These are phyloP conservation scores for Cordyceps farinosa DNA, from an alignment of 2,329 filamentous ascomycete genomes.

Conservation along the genomic window DNA sequence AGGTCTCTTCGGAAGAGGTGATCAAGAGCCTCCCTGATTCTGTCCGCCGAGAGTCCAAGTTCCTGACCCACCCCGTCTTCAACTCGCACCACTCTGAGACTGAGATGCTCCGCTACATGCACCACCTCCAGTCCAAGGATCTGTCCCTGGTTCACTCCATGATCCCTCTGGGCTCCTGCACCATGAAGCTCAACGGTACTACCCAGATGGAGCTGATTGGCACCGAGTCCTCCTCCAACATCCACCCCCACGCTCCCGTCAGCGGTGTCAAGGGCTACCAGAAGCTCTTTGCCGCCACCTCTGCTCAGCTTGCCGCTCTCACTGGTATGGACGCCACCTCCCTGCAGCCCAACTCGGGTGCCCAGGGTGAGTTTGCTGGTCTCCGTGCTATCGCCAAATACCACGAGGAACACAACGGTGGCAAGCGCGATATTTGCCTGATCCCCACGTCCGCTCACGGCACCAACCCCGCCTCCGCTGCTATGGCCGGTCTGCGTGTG, in stretches of 20 bases:
- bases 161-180: constrained; percentile 95
- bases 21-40: constrained; percentile 47
- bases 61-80: constrained; percentile 88
- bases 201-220: constrained; percentile 89
- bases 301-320: constrained; percentile 71
- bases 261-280: constrained; percentile 65
- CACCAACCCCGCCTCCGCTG: constrained; percentile 90
- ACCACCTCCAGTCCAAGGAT: constrained; percentile 91
- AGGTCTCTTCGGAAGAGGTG: constrained; percentile 34
- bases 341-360: constrained; percentile 91
- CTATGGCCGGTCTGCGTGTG: constrained; percentile 94
- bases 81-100: constrained; percentile 95
- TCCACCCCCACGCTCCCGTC: constrained; percentile 75
- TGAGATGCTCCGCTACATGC: constrained; percentile 87
- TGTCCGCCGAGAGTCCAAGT: constrained; percentile 69
- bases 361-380: constrained; percentile 91
- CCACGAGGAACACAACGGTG: constrained; percentile 63
- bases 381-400: constrained; percentile 84
- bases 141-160: constrained; percentile 92
- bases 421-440: constrained; percentile 83
- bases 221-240: constrained; percentile 68
- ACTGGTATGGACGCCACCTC: constrained; percentile 89
- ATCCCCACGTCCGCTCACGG: constrained; percentile 95
- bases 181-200: constrained; percentile 96
- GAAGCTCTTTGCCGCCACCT: constrained; percentile 67